phyloP scores from a whole-genome alignment of 2,329 filamentous ascomycete species.

The Metarhizium brunneum region DNA sequence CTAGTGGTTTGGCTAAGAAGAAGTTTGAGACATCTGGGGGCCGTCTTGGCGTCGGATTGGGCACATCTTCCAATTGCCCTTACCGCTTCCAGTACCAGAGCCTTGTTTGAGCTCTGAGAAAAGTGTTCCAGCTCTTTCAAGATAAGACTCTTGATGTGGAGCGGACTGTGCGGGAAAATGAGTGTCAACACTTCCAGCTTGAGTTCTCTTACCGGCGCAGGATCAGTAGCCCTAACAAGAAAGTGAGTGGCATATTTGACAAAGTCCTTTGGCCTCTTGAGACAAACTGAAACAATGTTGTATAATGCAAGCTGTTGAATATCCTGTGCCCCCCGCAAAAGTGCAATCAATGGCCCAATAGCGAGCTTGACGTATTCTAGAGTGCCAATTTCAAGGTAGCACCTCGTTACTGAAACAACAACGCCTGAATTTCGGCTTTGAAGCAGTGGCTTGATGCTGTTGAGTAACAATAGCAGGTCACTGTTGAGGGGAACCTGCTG shows the following conservation, averaged over 20 bases:
- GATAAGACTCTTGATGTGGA: constrained; percentile 73
- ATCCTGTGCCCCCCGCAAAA: constrained; percentile 76
- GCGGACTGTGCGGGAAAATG: constrained; percentile 74
- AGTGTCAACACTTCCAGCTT: constrained; percentile 89
- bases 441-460: constrained; percentile 71
- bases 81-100: constrained; percentile 79
- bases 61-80: constrained; percentile 90
- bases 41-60: constrained; percentile 62
- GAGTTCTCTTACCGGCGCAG: constrained; percentile 74
- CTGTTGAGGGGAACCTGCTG: constrained; percentile 57
- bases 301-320: constrained; percentile 85
- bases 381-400: constrained; percentile 78
- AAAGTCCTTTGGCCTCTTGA: constrained; percentile 69
- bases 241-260: constrained; percentile 86
- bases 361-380: constrained; percentile 64
- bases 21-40: constrained; percentile 70
- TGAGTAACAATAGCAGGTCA: constrained; percentile 74
- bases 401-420: constrained; percentile 75
- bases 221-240: constrained; percentile 70
- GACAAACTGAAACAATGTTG: constrained; percentile 89
- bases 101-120: constrained; percentile 61
- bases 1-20: constrained; percentile 83
- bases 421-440: constrained; percentile 92
- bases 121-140: constrained; percentile 93
- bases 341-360: constrained; percentile 75